Evolutionary conservation across 805 yeast genomes (phyloP), one percentile per base, ranked within the genome.

Genomic region (Ogataea nonfermentans): DNA sequence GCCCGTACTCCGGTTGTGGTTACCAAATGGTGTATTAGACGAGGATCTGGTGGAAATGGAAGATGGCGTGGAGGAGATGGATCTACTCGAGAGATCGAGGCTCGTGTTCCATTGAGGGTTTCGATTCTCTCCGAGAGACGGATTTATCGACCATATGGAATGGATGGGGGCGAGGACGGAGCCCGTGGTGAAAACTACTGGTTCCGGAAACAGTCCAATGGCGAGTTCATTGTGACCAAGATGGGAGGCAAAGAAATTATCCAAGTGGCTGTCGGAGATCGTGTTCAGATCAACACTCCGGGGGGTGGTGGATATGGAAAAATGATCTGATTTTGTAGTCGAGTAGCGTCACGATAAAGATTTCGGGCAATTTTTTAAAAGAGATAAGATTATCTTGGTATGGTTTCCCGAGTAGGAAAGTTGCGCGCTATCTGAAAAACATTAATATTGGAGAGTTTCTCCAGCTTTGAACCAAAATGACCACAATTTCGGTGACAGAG

Each of bases 1-100:
- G 65, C 68, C 35, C 56, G 78, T 32, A 71, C 72, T 43, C 80
- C 80, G 1, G 74, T 73, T 8, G 60, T 73, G 31, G 61, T 74
- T 24, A 68, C 63, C 24, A 70, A 73, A 46, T 73, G 65, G 53
- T 52, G 68, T 4, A 61, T 73, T 12, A 60, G 78, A 44, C 47
- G 55, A 24, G 68, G 68, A 8, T 67, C 76, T 37, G 79, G 79
- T 13, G 79, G 80, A 41, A 51, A 48, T 5, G 79, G 79, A 16
- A 57, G 57, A 34, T 68, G 66, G 52, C 50, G 47, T 30, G 78
- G 78, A 32, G 78, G 78, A 35, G 64, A 71, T 52, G 78, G 79
- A 35, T 68, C 71, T 6, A 55, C 69, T 12, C 59, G 78, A 48
- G 73, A 68, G 33, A 66, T 69, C 36, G 71, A 68, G 48, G 69